phyloP scores from a whole-genome alignment of 495 filamentous ascomycete genomes.

The Aspergillus carlsbadensis region DNA sequence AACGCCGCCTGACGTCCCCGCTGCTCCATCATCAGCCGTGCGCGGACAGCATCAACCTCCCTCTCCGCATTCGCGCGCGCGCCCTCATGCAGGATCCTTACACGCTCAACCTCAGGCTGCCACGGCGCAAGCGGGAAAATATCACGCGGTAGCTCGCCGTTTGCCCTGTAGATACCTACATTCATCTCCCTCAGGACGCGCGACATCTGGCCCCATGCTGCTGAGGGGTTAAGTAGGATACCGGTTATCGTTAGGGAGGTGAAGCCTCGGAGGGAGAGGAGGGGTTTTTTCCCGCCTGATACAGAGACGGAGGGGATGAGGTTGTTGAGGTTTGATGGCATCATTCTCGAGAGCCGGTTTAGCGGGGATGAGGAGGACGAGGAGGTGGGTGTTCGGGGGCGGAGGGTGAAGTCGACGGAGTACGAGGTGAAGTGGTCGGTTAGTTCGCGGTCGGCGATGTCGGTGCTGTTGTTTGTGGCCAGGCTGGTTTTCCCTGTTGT shows the following conservation, averaged over 20 bases:
- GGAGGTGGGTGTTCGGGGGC: conserved; percentile 6
- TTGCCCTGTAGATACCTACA: neutral
- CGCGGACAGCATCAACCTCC: conserved; percentile 6
- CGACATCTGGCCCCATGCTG: neutral
- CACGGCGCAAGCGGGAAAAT: conserved; percentile 8
- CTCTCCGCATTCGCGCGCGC: neutral
- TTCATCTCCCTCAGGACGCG: neutral
- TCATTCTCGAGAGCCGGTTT: neutral
- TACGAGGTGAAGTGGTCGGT: conserved; percentile 10
- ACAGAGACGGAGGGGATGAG: too few relatives aligned
- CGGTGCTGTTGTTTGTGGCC: neutral
- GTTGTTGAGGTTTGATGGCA: too few relatives aligned
- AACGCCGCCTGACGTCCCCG: conserved; percentile 3
- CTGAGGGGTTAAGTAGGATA: neutral
- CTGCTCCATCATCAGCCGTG: neutral
- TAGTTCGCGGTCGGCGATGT: conserved; percentile 13
- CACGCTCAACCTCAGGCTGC: conserved; percentile 10
- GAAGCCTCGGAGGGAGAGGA: conserved; percentile 2
- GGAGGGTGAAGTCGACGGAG: conserved; percentile 11
- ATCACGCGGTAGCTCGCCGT: conserved; percentile 6
- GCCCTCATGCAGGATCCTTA: conserved; percentile 4
- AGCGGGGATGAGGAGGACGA: neutral
- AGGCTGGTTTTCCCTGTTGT: conserved; percentile 2
- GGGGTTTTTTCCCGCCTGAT: conserved; percentile 8
- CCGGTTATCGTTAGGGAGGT: neutral